Percentiles rank a stretch among this genome's conserved stretches.
Evolutionary conservation across 2,329 filamentous ascomycete genomes (phyloP).

Genomic region (Ilyonectria mors-panacis): DNA sequence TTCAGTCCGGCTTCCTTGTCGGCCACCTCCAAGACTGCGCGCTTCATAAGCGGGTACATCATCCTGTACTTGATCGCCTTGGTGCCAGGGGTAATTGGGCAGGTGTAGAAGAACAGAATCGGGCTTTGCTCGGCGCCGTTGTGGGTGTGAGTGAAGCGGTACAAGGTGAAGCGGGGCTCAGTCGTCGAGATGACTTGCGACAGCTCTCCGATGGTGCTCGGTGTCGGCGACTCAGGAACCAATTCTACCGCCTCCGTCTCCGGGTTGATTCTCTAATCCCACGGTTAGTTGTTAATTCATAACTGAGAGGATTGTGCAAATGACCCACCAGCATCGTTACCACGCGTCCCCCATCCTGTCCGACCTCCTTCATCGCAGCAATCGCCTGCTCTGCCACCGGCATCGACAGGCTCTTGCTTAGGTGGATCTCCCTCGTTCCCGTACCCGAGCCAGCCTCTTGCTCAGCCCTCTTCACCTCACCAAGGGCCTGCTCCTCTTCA

Average conservation of each 20-base stretch:
- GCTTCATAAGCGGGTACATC: constrained; percentile 83
- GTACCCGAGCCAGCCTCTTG: constrained; percentile 81
- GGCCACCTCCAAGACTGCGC: constrained; percentile 76
- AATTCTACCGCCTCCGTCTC: constrained; percentile 79
- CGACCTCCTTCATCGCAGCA: constrained; percentile 73
- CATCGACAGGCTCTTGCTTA: constrained; percentile 71
- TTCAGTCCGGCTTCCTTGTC: constrained; percentile 75
- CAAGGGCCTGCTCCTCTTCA: constrained; percentile 80
- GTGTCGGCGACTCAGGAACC: constrained; percentile 65
- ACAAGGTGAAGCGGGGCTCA: constrained; percentile 86
- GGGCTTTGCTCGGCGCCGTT: constrained; percentile 68
- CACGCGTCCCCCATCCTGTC: constrained; percentile 62
- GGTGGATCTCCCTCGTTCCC: constrained; percentile 69
- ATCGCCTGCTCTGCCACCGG: constrained; percentile 75
- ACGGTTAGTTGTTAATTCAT: constrained; percentile 22
- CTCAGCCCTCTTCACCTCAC: constrained; percentile 82
- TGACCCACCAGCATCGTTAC: constrained; percentile 77
- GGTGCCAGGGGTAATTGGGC: constrained; percentile 74
- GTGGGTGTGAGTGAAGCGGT: constrained; percentile 74
- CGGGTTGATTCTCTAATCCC: constrained; percentile 77
- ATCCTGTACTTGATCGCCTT: constrained; percentile 87
- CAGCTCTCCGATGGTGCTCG: constrained; percentile 72
- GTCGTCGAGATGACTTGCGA: constrained; percentile 72
- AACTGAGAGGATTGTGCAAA: not conserved
- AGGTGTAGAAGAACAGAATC: constrained; percentile 87